Evolutionary conservation across 108 stramenopile genomes (phyloP).

Genomic region (Discostella pseudostelligera): DNA sequence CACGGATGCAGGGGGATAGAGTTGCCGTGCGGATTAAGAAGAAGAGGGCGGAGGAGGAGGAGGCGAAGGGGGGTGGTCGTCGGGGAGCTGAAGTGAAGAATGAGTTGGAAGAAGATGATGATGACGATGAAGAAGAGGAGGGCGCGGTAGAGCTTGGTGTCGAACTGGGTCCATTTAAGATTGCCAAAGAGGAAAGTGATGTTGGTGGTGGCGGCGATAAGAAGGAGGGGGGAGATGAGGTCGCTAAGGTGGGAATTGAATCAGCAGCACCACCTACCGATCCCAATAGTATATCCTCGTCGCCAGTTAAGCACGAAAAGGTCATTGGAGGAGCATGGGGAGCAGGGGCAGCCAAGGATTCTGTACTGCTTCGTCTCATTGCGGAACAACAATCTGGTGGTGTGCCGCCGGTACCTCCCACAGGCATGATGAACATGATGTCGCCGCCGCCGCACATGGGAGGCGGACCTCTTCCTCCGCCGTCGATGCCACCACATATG

Average conservation of each 20-base stretch:
- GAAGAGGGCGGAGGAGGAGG: conserved; percentile 35
- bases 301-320: conserved; percentile 20
- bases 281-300: not conserved
- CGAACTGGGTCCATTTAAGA: conserved; percentile 24
- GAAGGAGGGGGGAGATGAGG: not conserved
- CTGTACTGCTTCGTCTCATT: conserved; percentile 69
- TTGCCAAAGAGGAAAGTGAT: conserved; percentile 23
- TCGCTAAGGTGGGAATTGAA: not conserved
- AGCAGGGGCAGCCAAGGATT: conserved; percentile 73
- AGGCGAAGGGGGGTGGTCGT: conserved; percentile 11
- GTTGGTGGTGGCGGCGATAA: not conserved
- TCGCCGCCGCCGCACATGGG: conserved; percentile 12
- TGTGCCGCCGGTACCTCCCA: conserved; percentile 13
- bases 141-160: conserved; percentile 32
- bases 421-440: conserved; percentile 22
- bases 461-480: conserved; percentile 7
- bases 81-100: conserved; percentile 4
- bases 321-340: conserved; percentile 83
- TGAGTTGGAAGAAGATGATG: conserved; percentile 15
- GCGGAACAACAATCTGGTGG: conserved; percentile 68
- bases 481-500: conserved; percentile 1
- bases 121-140: conserved; percentile 25
- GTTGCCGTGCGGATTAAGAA: conserved; percentile 58
- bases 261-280: not conserved
- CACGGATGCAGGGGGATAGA: conserved; percentile 62